phyloP scores from a whole-genome alignment of 2,329 filamentous ascomycete genomes.

The Fusarium incarnatum region DNA sequence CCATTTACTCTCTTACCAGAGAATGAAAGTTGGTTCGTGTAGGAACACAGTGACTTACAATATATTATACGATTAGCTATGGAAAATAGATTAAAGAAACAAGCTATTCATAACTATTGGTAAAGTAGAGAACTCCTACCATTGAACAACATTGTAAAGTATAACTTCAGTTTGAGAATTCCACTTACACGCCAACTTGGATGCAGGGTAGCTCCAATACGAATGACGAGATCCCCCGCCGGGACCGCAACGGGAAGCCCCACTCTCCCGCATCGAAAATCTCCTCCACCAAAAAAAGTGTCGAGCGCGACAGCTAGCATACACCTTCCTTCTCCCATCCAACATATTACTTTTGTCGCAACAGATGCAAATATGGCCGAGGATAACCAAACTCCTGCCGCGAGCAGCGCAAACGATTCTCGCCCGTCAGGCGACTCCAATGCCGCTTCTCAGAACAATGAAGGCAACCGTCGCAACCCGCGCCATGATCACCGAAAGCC shows the following conservation, averaged over 20 bases:
- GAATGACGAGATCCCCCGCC: conserved; percentile 28
- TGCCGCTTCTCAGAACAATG: conserved; percentile 26
- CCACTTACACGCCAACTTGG: background rate
- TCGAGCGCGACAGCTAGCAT: conserved; percentile 12
- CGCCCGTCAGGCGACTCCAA: conserved; percentile 39
- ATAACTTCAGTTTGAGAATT: background rate
- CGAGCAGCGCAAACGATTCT: conserved; percentile 39
- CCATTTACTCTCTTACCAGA: too few species aligned
- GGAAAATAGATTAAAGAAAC: too few species aligned
- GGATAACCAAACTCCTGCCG: conserved; percentile 47
- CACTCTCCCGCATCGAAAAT: conserved; percentile 39
- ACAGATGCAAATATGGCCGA: conserved; percentile 52
- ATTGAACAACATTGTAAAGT: background rate
- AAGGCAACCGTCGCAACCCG: conserved; percentile 46
- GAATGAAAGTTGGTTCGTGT: too few species aligned
- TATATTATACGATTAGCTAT: too few species aligned
- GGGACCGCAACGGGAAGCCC: conserved; percentile 40
- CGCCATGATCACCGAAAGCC: conserved; percentile 47
- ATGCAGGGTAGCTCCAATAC: conserved; percentile 28
- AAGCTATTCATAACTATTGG: too few species aligned
- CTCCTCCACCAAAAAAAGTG: conserved; percentile 35
- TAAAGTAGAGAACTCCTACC: background rate
- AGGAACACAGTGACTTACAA: too few species aligned
- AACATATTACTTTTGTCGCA: conserved; percentile 29
- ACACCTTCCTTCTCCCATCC: background rate